phyloP scores from a whole-genome alignment of 139 green algal genomes.

The Coelastrella sp. region DNA sequence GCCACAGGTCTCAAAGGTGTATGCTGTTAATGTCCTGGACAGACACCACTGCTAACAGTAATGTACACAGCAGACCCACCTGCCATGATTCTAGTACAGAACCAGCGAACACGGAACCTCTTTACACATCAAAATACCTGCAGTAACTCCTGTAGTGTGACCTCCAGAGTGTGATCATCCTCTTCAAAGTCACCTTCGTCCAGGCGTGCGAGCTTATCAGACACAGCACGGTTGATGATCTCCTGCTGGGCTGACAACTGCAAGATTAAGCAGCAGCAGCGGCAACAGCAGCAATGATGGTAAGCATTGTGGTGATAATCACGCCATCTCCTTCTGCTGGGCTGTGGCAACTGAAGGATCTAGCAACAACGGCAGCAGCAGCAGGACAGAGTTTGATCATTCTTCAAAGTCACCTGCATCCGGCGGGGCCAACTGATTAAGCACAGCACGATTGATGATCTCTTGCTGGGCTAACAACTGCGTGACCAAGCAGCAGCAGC shows the following conservation, averaged over 20 bases:
- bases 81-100: background rate
- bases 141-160: background rate
- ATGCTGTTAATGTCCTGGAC: too few relatives aligned
- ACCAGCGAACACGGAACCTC: background rate
- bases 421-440: too few relatives aligned
- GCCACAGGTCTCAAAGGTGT: too few relatives aligned
- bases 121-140: background rate
- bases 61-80: too few relatives aligned
- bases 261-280: background rate
- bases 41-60: too few relatives aligned
- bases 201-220: slow-evolving; percentile 16
- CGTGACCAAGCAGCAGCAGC: background rate
- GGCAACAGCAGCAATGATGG: background rate
- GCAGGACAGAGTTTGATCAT: background rate
- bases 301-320: background rate
- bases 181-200: slow-evolving; percentile 46
- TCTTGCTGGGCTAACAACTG: slow-evolving; percentile 22
- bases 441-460: background rate
- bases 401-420: too few relatives aligned
- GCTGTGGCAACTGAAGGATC: too few relatives aligned
- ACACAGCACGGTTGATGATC: background rate
- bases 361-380: too few relatives aligned
- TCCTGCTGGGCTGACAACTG: slow-evolving; percentile 22
- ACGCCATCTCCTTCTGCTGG: too few relatives aligned
- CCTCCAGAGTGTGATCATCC: slow-evolving; percentile 30